Evolutionary conservation across 257 asterid genomes (phyloP).

Genomic region (Haberlea rhodopensis): DNA sequence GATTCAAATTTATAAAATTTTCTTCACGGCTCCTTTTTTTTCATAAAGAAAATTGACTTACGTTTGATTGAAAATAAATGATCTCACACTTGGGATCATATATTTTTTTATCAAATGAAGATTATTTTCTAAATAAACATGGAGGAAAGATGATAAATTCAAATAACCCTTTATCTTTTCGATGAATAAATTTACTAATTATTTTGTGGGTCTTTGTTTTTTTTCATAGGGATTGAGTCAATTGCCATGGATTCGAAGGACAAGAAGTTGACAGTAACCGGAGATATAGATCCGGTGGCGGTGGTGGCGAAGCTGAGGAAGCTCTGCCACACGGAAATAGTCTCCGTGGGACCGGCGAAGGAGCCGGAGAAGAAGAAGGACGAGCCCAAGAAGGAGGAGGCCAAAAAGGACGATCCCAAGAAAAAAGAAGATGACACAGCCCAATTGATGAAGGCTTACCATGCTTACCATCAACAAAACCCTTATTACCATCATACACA

Average conservation of each 20-base stretch:
- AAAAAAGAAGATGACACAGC: conserved; percentile 24
- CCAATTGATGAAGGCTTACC: conserved; percentile 19
- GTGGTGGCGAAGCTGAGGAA: conserved; percentile 37
- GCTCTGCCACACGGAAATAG: conserved; percentile 37
- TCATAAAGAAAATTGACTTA: background rate
- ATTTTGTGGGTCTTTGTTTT: background rate
- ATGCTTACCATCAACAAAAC: conserved; percentile 17
- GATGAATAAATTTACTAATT: background rate
- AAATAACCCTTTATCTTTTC: background rate
- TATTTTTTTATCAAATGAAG: background rate
- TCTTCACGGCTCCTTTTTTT: background rate
- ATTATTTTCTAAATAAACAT: background rate
- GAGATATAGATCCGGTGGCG: conserved; percentile 37
- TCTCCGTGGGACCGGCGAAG: conserved; percentile 42
- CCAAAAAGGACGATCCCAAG: conserved; percentile 16
- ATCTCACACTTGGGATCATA: background rate
- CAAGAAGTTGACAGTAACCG: conserved; percentile 37
- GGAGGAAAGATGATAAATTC: too few species aligned
- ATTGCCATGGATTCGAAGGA: conserved; percentile 34
- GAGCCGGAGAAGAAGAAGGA: conserved; percentile 45
- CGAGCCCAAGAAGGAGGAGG: conserved; percentile 22
- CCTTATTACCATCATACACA: conserved; percentile 19
- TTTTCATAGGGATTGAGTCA: conserved; percentile 36
- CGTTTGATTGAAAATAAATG: background rate
- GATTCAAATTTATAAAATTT: background rate